Conservation (phyloP, 306 rosid genomes). For the Corylus avellana region DNA sequence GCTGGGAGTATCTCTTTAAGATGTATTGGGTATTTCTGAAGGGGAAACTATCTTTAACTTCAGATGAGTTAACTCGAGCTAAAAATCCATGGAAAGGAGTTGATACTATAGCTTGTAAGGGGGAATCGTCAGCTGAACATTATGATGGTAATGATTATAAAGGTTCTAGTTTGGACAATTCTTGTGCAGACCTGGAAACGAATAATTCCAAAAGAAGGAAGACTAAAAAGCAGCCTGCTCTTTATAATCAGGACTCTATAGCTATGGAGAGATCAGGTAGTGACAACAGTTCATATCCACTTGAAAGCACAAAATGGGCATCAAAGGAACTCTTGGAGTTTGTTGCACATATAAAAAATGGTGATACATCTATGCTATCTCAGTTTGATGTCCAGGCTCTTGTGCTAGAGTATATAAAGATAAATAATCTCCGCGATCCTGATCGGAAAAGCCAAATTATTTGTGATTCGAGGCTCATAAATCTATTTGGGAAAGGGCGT, state of each 20-base stretch:
- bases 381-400: slow-evolving; percentile 71
- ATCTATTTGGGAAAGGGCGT: slow-evolving; percentile 70
- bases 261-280: slow-evolving; percentile 41
- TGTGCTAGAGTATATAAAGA: slow-evolving; percentile 71
- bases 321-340: slow-evolving; percentile 85
- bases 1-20: slow-evolving; percentile 99
- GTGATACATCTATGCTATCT: slow-evolving; percentile 62
- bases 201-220: slow-evolving; percentile 42
- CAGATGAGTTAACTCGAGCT: slow-evolving; percentile 75
- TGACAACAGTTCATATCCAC: slow-evolving; percentile 32
- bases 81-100: slow-evolving; percentile 62
- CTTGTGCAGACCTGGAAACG: slow-evolving; percentile 56
- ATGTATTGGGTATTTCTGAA: slow-evolving; percentile 84
- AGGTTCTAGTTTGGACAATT: slow-evolving; percentile 50
- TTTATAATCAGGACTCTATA: slow-evolving; percentile 30
- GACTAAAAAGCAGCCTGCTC: slow-evolving; percentile 36
- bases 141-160: slow-evolving; percentile 44
- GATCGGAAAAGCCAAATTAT: slow-evolving; percentile 61
- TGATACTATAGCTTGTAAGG: slow-evolving; percentile 42
- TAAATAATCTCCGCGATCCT: slow-evolving; percentile 82
- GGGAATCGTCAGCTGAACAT: slow-evolving; percentile 43
- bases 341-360: slow-evolving; percentile 86
- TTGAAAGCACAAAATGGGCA: slow-evolving; percentile 73
- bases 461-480: slow-evolving; percentile 77
- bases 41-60: slow-evolving; percentile 68